Conservation (phyloP, 345 rosid genomes). For the Moricandia moricandioides region DNA sequence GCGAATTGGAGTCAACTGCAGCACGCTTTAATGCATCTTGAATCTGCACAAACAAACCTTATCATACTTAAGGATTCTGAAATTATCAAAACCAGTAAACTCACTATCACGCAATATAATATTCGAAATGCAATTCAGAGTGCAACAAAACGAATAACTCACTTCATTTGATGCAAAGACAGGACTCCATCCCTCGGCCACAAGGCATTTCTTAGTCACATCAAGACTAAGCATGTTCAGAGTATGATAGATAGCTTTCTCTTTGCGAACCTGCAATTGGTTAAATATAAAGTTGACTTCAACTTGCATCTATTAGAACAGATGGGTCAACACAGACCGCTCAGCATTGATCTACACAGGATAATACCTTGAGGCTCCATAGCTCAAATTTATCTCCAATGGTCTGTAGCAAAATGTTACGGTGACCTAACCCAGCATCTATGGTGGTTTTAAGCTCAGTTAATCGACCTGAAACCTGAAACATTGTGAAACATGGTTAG, state of each 20-base stretch:
- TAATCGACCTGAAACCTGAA: slow-evolving; percentile 69
- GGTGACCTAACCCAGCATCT: slow-evolving; percentile 64
- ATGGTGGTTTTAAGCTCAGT: slow-evolving; percentile 79
- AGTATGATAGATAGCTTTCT: slow-evolving; percentile 85
- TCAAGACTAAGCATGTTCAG: slow-evolving; percentile 97
- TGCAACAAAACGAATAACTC: slow-evolving; percentile 16
- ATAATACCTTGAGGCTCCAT: slow-evolving; percentile 70
- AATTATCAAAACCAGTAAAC: slow-evolving; percentile 3
- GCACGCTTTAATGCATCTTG: slow-evolving; percentile 89
- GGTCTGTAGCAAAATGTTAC: slow-evolving; percentile 60
- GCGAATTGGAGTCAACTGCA: slow-evolving; percentile 88
- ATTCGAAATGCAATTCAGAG: slow-evolving; percentile 1
- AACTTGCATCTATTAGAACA: background rate
- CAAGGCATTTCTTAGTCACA: slow-evolving; percentile 94
- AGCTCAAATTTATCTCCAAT: slow-evolving; percentile 76
- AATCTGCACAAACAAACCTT: slow-evolving; percentile 56
- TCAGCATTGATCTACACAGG: background rate
- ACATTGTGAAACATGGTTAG: slow-evolving; percentile 13
- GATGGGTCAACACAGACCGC: slow-evolving; percentile 3
- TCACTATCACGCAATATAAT: background rate
- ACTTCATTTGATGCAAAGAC: slow-evolving; percentile 88
- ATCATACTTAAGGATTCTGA: slow-evolving; percentile 20
- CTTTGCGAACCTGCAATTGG: slow-evolving; percentile 74
- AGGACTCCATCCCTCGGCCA: slow-evolving; percentile 95
- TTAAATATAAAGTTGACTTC: slow-evolving; percentile 9